Conservation (phyloP, 1,284 basidiomycete species). For the Abortiporus biennis region DNA sequence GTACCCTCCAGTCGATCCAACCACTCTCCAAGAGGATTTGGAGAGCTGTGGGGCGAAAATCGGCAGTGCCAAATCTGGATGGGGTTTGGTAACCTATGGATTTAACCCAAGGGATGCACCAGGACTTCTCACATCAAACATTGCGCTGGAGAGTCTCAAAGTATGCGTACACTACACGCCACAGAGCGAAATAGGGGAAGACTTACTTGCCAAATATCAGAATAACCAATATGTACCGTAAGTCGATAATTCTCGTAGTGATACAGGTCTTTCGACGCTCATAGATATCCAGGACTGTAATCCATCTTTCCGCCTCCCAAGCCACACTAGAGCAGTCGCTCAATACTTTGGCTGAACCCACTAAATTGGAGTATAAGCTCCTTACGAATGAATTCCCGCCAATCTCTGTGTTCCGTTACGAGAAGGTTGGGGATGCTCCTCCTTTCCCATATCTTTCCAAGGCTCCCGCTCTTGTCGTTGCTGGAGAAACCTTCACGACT, state of each 20-base stretch:
- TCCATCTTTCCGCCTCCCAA: constrained; percentile 35
- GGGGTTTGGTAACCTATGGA: constrained; percentile 36
- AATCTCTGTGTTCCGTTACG: constrained; percentile 31
- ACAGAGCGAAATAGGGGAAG: constrained; percentile 17
- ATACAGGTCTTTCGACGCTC: neutral
- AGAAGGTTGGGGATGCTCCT: constrained; percentile 28
- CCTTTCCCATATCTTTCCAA: constrained; percentile 33
- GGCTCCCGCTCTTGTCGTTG: constrained; percentile 26
- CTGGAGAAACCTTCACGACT: constrained; percentile 18
- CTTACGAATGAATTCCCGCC: constrained; percentile 24
- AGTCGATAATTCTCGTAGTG: constrained; percentile 8
- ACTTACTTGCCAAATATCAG: constrained; percentile 23
- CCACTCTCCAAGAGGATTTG: constrained; percentile 14
- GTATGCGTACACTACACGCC: constrained; percentile 36
- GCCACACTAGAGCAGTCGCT: constrained; percentile 30
- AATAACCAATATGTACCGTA: constrained; percentile 27
- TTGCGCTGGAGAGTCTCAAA: constrained; percentile 18
- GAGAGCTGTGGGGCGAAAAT: constrained; percentile 11
- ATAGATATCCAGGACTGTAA: constrained; percentile 22
- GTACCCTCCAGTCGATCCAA: constrained; percentile 23
- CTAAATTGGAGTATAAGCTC: constrained; percentile 20
- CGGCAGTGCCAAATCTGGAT: constrained; percentile 14
- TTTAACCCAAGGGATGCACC: constrained; percentile 22
- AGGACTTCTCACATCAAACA: constrained; percentile 11
- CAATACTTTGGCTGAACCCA: constrained; percentile 21